phyloP scores from a whole-genome alignment of 331 rosid species.

The Prunus yedoensis region DNA sequence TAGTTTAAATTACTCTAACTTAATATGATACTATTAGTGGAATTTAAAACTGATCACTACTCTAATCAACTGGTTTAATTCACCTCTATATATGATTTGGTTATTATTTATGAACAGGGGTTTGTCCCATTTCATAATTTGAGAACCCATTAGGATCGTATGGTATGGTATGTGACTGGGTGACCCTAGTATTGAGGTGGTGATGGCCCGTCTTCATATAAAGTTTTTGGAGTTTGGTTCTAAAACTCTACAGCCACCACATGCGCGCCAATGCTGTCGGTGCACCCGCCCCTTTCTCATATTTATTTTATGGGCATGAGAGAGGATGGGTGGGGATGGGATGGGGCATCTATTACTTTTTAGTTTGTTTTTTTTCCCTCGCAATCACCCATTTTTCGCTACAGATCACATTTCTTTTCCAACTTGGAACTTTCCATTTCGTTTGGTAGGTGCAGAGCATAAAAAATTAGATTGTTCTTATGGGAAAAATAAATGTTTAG shows the following conservation, averaged over 20 bases:
- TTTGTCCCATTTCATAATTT: background rate
- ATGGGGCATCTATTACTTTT: background rate
- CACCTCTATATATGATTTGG: too few species aligned
- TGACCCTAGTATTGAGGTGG: background rate
- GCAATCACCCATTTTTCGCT: background rate
- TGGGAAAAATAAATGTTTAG: background rate
- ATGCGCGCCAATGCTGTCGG: slow-evolving; percentile 14
- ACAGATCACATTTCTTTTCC: background rate
- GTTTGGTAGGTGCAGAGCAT: too few species aligned
- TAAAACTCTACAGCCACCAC: background rate
- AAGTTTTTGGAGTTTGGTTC: background rate
- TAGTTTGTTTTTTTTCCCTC: background rate
- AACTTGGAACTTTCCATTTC: background rate
- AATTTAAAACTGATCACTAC: too few species aligned
- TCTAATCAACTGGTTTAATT: too few species aligned
- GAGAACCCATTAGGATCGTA: background rate
- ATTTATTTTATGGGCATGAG: background rate
- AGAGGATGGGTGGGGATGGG: background rate
- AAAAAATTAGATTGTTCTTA: too few species aligned
- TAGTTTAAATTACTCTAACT: too few species aligned
- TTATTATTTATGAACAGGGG: background rate
- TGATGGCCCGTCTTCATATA: background rate
- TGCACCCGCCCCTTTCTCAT: background rate
- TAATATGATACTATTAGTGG: too few species aligned
- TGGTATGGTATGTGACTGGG: background rate